phyloP scores from a whole-genome alignment of 345 rosid species.

The Melaleuca quinquenervia region DNA sequence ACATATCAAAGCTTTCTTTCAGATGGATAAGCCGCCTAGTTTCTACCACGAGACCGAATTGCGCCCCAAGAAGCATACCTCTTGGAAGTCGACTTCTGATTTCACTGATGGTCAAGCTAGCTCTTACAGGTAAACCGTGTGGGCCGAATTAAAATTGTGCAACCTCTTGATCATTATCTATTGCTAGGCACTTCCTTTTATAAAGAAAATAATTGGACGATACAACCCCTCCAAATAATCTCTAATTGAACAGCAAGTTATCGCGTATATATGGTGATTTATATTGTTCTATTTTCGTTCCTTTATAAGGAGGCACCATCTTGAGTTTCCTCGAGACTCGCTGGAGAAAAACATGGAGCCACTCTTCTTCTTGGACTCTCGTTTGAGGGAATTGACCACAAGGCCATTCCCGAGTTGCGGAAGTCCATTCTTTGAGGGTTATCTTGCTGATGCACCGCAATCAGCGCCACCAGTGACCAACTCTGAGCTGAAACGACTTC shows the following conservation, averaged over 20 bases:
- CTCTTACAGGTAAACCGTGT: neutral
- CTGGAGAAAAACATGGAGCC: neutral
- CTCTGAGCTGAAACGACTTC: neutral
- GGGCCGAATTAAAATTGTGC: neutral
- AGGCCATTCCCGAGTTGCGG: too few relatives aligned
- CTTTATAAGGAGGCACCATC: neutral
- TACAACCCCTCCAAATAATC: neutral
- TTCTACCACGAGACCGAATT: neutral
- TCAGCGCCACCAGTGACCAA: neutral
- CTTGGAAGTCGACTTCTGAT: neutral
- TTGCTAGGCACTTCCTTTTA: neutral
- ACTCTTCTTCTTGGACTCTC: neutral
- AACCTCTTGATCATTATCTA: neutral
- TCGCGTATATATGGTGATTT: neutral
- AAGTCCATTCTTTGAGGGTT: too few relatives aligned
- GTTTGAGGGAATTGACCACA: too few relatives aligned
- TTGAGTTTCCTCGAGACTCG: neutral
- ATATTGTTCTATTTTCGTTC: neutral
- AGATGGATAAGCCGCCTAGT: neutral
- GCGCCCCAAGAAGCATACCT: neutral
- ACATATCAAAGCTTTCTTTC: neutral
- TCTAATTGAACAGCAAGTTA: neutral
- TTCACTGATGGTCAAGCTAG: neutral
- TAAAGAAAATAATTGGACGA: neutral
- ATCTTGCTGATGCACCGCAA: too few relatives aligned